Evolutionary conservation across 192 early-diverging fungal genomes (phyloP).

Genomic region (Cladochytrium replicatum): DNA sequence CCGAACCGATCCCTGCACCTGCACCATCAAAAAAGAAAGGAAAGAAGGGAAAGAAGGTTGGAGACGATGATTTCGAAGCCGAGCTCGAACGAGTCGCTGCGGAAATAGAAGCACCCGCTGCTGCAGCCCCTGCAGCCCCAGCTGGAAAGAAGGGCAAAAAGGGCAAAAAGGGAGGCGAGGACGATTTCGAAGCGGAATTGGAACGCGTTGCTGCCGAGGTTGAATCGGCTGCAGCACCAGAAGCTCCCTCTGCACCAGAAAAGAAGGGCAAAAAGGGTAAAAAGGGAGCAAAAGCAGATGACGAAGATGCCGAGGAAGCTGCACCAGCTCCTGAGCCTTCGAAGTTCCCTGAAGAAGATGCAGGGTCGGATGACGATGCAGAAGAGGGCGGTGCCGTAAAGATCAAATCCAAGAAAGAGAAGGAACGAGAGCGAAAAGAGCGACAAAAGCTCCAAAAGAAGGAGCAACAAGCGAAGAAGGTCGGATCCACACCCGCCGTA

Average conservation of each 20-base stretch:
- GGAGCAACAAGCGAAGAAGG: constrained; percentile 67
- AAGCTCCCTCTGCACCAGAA: constrained; percentile 6
- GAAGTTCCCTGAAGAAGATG: constrained; percentile 13
- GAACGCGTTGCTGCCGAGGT: constrained; percentile 11
- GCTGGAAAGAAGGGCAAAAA: constrained; percentile 12
- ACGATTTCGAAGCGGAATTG: constrained; percentile 14
- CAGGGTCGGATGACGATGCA: constrained; percentile 25
- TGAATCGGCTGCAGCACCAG: constrained; percentile 6
- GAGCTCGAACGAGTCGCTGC: constrained; percentile 21
- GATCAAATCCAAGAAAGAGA: constrained; percentile 79
- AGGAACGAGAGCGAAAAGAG: constrained; percentile 76
- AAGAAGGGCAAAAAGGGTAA: constrained; percentile 1
- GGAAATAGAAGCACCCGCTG: constrained; percentile 9
- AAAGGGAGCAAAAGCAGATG: no score
- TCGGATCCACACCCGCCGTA: constrained; percentile 13
- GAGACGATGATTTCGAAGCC: constrained; percentile 20
- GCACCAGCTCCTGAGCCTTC: constrained; percentile 13
- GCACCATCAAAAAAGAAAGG: constrained; percentile 28
- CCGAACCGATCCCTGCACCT: constrained; percentile 3
- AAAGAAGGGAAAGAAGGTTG: constrained; percentile 35
- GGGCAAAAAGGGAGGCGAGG: constrained; percentile 11
- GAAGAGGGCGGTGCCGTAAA: constrained; percentile 30
- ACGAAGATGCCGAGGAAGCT: constrained; percentile 10
- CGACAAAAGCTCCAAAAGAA: constrained; percentile 58
- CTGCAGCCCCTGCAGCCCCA: background rate